Evolutionary conservation across 116 monocot genomes (phyloP).

Genomic region (Cymodocea nodosa): DNA sequence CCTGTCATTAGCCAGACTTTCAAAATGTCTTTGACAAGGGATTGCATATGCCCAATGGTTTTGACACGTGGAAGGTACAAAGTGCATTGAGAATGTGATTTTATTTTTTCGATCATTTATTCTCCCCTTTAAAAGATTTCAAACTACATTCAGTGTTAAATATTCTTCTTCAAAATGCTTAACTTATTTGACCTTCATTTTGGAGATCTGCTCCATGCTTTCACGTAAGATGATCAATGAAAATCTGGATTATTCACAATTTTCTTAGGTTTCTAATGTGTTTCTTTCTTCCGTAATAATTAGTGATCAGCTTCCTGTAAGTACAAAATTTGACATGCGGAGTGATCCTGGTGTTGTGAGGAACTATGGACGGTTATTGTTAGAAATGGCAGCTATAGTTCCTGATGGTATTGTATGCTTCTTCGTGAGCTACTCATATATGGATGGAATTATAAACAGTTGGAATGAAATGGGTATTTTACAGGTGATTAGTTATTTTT

Average conservation of each 20-base stretch:
- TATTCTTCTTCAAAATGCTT: neutral
- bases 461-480: slow-evolving; percentile 98
- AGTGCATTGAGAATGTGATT: neutral
- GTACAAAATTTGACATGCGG: slow-evolving; percentile 99
- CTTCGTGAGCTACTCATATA: slow-evolving; percentile 99
- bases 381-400: slow-evolving; percentile 94
- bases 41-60: slow-evolving; percentile 99
- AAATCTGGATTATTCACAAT: neutral
- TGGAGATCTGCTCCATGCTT: neutral
- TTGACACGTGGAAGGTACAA: slow-evolving; percentile 95
- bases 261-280: neutral
- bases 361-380: slow-evolving; percentile 82
- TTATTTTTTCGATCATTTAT: too few relatives aligned
- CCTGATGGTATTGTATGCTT: slow-evolving; percentile 98
- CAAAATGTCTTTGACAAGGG: slow-evolving; percentile 94
- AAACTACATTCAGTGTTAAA: too few relatives aligned
- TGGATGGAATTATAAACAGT: slow-evolving; percentile 94
- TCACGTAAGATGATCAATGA: neutral
- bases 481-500: slow-evolving; percentile 40
- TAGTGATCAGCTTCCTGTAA: slow-evolving; percentile 98
- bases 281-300: slow-evolving; percentile 2
- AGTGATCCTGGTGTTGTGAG: slow-evolving; percentile 99
- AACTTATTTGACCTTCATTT: neutral
- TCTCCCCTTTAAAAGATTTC: too few relatives aligned
- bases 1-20: slow-evolving; percentile 96